phyloP scores from a whole-genome alignment of 192 early-diverging fungal genomes.

The Paraglomus occultum region DNA sequence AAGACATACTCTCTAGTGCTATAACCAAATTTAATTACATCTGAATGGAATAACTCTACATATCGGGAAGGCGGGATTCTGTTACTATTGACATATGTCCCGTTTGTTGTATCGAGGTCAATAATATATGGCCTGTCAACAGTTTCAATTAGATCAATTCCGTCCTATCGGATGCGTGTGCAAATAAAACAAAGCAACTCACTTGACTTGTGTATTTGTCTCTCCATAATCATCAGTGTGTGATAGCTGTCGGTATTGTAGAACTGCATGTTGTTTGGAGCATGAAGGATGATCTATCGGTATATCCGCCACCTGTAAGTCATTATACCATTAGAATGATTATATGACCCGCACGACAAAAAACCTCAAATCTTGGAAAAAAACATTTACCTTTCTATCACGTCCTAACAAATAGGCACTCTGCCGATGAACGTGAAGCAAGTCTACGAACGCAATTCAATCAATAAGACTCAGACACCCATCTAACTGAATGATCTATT shows the following conservation, averaged over 20 bases:
- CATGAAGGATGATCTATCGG: slow-evolving; percentile 95
- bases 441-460: slow-evolving; percentile 49
- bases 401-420: slow-evolving; percentile 87
- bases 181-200: slow-evolving; percentile 22
- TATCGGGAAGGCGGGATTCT: slow-evolving; percentile 73
- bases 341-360: background rate
- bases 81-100: slow-evolving; percentile 83
- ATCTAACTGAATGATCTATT: background rate
- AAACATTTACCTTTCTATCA: slow-evolving; percentile 65
- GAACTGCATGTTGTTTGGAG: slow-evolving; percentile 90
- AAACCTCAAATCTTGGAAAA: slow-evolving; percentile 15
- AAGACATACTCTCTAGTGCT: slow-evolving; percentile 92
- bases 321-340: slow-evolving; percentile 3
- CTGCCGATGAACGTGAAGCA: slow-evolving; percentile 81
- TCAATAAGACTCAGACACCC: background rate
- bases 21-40: slow-evolving; percentile 88
- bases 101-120: slow-evolving; percentile 90
- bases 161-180: background rate
- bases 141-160: background rate
- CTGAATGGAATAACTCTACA: slow-evolving; percentile 77
- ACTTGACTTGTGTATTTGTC: slow-evolving; percentile 53
- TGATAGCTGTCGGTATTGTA: slow-evolving; percentile 78
- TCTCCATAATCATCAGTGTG: slow-evolving; percentile 50
- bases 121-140: slow-evolving; percentile 81
- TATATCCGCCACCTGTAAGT: slow-evolving; percentile 73